Percentiles rank a stretch among this genome's conserved stretches.
Evolutionary conservation across 768 basidiomycete genomes (phyloP).

Genomic region (Auriscalpium orientale): DNA sequence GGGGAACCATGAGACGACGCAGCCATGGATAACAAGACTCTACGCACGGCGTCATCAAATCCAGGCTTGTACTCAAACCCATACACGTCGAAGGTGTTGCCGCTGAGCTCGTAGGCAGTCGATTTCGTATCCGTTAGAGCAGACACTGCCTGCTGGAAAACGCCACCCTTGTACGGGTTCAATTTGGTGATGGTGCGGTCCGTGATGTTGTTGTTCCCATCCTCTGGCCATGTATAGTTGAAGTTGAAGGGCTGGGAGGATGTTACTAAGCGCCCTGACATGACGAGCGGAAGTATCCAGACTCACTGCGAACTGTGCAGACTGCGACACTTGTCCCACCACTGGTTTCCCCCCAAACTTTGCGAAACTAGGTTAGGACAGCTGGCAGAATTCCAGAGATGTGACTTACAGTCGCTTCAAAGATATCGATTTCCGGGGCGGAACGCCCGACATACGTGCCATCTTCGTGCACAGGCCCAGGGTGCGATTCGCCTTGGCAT

Average conservation of each 20-base stretch:
- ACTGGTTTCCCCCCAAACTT: not conserved
- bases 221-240: constrained; percentile 5
- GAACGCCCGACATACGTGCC: constrained; percentile 53
- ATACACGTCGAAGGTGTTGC: constrained; percentile 29
- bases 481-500: constrained; percentile 40
- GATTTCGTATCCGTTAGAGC: constrained; percentile 46
- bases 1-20: not conserved
- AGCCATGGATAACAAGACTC: not conserved
- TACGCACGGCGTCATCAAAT: constrained; percentile 12
- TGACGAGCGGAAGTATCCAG: not conserved
- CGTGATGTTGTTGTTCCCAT: not conserved
- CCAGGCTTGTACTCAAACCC: constrained; percentile 38
- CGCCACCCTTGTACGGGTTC: constrained; percentile 69
- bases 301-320: constrained; percentile 13
- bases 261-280: not conserved
- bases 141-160: constrained; percentile 80
- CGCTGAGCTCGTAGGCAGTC: constrained; percentile 24
- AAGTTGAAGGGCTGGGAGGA: constrained; percentile 7
- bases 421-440: constrained; percentile 66
- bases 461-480: constrained; percentile 41
- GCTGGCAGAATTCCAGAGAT: not conserved
- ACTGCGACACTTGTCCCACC: constrained; percentile 7
- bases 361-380: not conserved
- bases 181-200: not conserved
- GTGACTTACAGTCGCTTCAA: constrained; percentile 40